Conservation (phyloP, 148 eudicot genomes). For the Rhododendron williamsianum region DNA sequence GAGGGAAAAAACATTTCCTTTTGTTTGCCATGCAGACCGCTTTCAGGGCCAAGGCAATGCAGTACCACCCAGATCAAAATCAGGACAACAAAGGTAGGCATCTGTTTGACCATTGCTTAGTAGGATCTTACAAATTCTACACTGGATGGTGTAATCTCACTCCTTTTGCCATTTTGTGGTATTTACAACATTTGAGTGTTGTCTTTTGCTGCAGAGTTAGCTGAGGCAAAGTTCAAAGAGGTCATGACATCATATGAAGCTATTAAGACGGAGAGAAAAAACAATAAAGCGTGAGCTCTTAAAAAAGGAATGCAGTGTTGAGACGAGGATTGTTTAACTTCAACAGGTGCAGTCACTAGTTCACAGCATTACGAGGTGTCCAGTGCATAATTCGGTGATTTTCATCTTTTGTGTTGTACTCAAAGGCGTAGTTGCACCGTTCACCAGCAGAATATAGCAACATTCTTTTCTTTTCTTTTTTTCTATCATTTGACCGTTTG, state of each 20-base stretch:
- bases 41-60: conserved; percentile 85
- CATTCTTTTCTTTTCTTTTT: background rate
- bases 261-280: conserved; percentile 74
- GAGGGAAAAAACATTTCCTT: background rate
- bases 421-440: background rate
- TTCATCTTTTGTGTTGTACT: background rate
- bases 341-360: background rate
- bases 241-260: conserved; percentile 88
- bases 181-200: background rate
- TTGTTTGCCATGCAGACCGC: conserved; percentile 52
- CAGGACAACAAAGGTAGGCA: conserved; percentile 73
- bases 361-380: background rate
- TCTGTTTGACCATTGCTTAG: background rate
- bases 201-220: conserved; percentile 57
- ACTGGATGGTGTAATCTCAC: background rate
- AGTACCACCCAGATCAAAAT: conserved; percentile 97
- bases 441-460: background rate
- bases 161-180: background rate
- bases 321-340: background rate
- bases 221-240: conserved; percentile 93
- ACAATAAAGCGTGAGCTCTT: conserved; percentile 19
- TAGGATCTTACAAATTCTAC: background rate
- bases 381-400: background rate
- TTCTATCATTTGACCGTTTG: background rate
- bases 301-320: background rate